Evolutionary conservation across 108 stramenopile species (phyloP), one percentile per base, ranked within the genome.

Genomic region (Aurantiochytrium sp.): DNA sequence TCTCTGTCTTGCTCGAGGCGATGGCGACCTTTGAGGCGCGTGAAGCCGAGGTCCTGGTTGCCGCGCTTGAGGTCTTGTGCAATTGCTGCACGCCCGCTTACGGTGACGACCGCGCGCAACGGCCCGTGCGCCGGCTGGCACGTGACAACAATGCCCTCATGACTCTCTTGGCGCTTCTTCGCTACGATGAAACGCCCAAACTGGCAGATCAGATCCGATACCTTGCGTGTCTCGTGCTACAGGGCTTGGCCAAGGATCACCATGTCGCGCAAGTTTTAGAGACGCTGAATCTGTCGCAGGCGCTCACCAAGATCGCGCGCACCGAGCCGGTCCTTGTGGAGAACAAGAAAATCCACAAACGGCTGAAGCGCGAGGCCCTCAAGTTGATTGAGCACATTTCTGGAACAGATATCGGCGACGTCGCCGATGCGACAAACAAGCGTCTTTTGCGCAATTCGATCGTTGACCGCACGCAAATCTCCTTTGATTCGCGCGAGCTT

Each of bases 231-330:
- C 51, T 83, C 45, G 76, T 53, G 18, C 76, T 83, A 2, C 76
- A 83, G 12, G 76, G 76, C 49, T 45, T 83, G 14, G 76, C 76
- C 45, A 83, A 83, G 45, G 76, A 83, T 53, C 76, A 83, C 28
- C 76, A 83, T 23, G 76, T 83, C 10, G 76, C 76, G 19, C 76
- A 83, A 83, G 76, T 83, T 45, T 35, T 83, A 6, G 76, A 83
- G 51, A 83, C 76, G n/a, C 51, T 83, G n/a, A 83, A 83, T 23
- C 49, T 83, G 76, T 25, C 76, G 6, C 76, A 83, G 28, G 76
- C 76, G 12, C 76, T 83, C 14, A 83, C 76, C 51, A 83, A 83
- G 28, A 83, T 83, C 76, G 76, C 76, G 51, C 45, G 76, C 12
- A 53, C 76, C 23, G 76, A 83, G 28, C 76, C 76, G 1, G 76